phyloP scores from a whole-genome alignment of 2,329 filamentous ascomycete species.

The Cladophialophora immunda region DNA sequence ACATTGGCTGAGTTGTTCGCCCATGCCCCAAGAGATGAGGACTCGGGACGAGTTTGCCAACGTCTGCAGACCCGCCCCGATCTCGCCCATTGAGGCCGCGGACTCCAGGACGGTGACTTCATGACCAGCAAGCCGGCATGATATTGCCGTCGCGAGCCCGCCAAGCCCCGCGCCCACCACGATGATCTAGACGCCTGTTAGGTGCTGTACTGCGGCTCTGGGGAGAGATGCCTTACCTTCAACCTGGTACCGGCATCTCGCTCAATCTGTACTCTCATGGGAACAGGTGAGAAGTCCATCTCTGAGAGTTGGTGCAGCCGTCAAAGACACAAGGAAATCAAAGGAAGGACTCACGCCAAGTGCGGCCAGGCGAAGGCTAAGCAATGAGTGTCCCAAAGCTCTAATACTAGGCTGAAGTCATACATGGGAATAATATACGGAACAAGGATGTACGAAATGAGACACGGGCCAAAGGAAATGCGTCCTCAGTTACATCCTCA shows the following conservation, averaged over 20 bases:
- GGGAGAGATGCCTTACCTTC: neutral
- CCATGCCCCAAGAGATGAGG: conserved; percentile 22
- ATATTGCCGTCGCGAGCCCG: conserved; percentile 43
- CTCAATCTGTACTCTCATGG: conserved; percentile 6
- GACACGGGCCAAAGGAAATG: neutral
- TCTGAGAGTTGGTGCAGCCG: neutral
- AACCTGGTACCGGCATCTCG: conserved; percentile 4
- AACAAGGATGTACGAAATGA: conserved; percentile 5
- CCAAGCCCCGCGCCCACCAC: conserved; percentile 45
- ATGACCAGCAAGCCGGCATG: conserved; percentile 40
- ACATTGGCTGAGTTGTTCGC: conserved; percentile 30
- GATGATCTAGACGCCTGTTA: conserved; percentile 47
- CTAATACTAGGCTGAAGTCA: conserved; percentile 4
- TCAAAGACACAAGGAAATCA: conserved; percentile 8
- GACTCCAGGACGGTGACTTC: conserved; percentile 43
- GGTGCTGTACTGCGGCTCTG: neutral
- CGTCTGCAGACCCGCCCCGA: conserved; percentile 51
- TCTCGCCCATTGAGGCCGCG: conserved; percentile 48
- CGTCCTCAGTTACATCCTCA: neutral
- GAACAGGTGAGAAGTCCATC: conserved; percentile 10
- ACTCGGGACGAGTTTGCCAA: conserved; percentile 45
- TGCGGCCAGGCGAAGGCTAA: conserved; percentile 5
- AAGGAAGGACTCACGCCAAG: neutral
- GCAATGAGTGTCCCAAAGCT: conserved; percentile 1
- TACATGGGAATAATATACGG: conserved; percentile 8